Percentiles rank a stretch among this genome's conserved stretches.
Conservation (phyloP, 441 rosid species). For the Syzygium malaccense region DNA sequence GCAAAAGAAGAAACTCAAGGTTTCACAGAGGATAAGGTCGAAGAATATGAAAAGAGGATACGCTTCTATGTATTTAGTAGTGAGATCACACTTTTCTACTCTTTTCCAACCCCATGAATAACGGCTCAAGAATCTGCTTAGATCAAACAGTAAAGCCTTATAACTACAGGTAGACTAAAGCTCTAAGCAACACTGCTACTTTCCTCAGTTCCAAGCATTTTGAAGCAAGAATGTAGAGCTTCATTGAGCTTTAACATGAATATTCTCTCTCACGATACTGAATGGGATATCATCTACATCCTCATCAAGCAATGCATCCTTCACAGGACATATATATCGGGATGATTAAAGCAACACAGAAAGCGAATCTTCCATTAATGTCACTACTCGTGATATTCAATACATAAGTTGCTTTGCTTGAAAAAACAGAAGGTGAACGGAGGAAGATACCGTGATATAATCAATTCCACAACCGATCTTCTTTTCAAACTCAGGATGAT, state of each 20-base stretch:
- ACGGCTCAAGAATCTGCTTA: neutral
- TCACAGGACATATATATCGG: neutral
- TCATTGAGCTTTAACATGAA: neutral
- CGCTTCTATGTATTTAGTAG: neutral
- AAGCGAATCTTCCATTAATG: neutral
- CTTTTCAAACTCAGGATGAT: conserved; percentile 73
- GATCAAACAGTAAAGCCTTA: neutral
- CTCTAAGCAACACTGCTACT: neutral
- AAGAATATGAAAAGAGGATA: neutral
- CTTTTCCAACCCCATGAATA: neutral
- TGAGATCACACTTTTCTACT: neutral
- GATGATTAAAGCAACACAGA: neutral
- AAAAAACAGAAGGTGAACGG: neutral
- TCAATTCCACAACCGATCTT: conserved; percentile 87
- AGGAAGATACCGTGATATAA: conserved; percentile 58
- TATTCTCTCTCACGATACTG: neutral
- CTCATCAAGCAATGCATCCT: neutral
- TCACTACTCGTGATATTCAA: neutral
- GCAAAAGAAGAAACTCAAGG: neutral
- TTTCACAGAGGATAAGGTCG: neutral
- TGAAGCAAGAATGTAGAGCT: neutral
- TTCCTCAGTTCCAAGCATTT: neutral
- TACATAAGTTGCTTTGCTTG: neutral
- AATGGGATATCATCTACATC: neutral
- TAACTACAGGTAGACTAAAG: neutral